Evolutionary conservation across 179 eudicot genomes (phyloP).

Genomic region (Beta macrorhiza): DNA sequence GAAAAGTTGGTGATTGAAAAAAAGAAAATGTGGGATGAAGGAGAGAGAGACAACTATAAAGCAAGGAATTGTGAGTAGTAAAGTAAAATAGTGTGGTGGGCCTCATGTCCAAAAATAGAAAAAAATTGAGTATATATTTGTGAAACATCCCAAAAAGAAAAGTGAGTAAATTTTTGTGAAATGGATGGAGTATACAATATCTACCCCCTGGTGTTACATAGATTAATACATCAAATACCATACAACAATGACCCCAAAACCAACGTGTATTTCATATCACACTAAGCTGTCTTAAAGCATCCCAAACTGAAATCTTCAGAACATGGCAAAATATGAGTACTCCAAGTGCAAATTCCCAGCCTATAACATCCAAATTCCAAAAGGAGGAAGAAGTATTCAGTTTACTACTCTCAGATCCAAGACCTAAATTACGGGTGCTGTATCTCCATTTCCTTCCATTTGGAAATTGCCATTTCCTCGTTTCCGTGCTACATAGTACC

Average conservation of each 20-base stretch:
- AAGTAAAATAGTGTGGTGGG: too few relatives aligned
- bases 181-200: too few relatives aligned
- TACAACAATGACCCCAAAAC: neutral
- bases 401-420: neutral
- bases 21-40: too few relatives aligned
- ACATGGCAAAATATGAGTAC: neutral
- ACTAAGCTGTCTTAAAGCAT: neutral
- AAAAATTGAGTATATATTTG: too few relatives aligned
- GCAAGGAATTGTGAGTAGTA: too few relatives aligned
- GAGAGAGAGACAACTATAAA: too few relatives aligned
- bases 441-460: neutral
- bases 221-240: neutral
- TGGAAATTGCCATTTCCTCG: neutral
- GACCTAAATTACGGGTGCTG: neutral
- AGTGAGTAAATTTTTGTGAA: too few relatives aligned
- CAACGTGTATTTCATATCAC: neutral
- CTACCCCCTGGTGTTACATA: neutral
- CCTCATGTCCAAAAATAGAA: too few relatives aligned
- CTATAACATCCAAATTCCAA: neutral
- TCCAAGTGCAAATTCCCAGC: neutral
- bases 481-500: neutral
- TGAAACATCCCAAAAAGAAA: too few relatives aligned
- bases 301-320: neutral
- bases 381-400: neutral
- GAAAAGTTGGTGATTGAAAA: too few relatives aligned